Conservation (phyloP, 2,329 filamentous ascomycete species). For the Pyricularia pennisetigena region DNA sequence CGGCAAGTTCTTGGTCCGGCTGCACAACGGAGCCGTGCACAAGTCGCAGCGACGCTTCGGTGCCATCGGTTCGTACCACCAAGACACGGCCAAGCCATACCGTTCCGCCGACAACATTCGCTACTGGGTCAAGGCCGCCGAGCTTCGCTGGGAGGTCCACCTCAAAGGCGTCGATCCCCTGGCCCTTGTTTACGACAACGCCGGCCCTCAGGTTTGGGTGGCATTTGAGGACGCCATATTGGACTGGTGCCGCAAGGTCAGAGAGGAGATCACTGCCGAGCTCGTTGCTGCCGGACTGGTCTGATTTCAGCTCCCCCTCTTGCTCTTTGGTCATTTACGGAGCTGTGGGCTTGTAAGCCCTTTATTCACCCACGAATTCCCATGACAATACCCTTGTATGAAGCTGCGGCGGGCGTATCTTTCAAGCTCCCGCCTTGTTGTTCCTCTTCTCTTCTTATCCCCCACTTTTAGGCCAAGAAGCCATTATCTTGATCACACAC, state of each 20-base stretch:
- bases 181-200: slow-evolving; percentile 68
- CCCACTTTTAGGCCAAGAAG: neutral
- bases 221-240: slow-evolving; percentile 77
- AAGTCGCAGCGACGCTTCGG: slow-evolving; percentile 83
- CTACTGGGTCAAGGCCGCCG: slow-evolving; percentile 93
- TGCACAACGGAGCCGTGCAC: slow-evolving; percentile 83
- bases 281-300: slow-evolving; percentile 17
- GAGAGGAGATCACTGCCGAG: slow-evolving; percentile 74
- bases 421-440: neutral
- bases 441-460: neutral
- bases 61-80: slow-evolving; percentile 78
- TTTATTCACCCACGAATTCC: neutral
- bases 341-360: neutral
- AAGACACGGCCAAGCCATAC: slow-evolving; percentile 92
- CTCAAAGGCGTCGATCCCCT: slow-evolving; percentile 70
- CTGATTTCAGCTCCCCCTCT: neutral
- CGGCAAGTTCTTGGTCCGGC: slow-evolving; percentile 69
- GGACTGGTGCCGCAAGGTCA: slow-evolving; percentile 72
- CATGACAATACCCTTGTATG: neutral
- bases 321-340: neutral
- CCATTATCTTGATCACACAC: neutral
- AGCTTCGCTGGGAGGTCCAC: slow-evolving; percentile 84
- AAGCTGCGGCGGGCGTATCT: neutral
- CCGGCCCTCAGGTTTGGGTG: slow-evolving; percentile 57
- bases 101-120: slow-evolving; percentile 86